Evolutionary conservation across 2,329 filamentous ascomycete species (phyloP).

Genomic region (Ceratocystis cubensis): DNA sequence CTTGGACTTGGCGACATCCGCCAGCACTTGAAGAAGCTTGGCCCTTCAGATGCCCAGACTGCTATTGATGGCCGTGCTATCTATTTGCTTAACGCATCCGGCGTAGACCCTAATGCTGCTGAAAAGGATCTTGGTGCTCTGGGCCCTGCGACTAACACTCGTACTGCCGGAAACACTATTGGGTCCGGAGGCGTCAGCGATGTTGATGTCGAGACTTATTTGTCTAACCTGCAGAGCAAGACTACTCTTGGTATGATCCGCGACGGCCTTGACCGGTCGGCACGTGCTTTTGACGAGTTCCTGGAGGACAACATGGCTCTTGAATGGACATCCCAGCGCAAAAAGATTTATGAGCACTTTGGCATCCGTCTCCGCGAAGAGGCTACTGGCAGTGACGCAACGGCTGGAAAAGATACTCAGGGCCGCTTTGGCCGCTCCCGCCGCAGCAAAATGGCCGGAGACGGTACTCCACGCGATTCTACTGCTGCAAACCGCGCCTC

Average conservation of each 20-base stretch:
- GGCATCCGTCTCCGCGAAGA: constrained; percentile 56
- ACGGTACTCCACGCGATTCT: constrained; percentile 42
- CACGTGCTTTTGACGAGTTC: constrained; percentile 84
- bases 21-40: constrained; percentile 66
- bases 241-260: constrained; percentile 84
- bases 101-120: constrained; percentile 74
- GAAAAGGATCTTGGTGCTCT: constrained; percentile 67
- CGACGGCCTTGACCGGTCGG: constrained; percentile 78
- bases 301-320: constrained; percentile 88
- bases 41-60: constrained; percentile 44
- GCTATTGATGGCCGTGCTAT: constrained; percentile 56
- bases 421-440: constrained; percentile 47
- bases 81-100: constrained; percentile 85
- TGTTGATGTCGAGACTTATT: constrained; percentile 63
- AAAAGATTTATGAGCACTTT: constrained; percentile 91
- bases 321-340: constrained; percentile 90
- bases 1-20: constrained; percentile 86
- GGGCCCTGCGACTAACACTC: constrained; percentile 28
- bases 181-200: constrained; percentile 37
- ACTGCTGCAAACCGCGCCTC: constrained; percentile 35
- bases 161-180: constrained; percentile 8
- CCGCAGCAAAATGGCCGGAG: constrained; percentile 37
- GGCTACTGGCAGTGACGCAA: constrained; percentile 27
- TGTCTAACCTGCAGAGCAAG: constrained; percentile 76
- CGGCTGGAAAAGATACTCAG: constrained; percentile 36